Conservation (phyloP, 176 grass and related monocot genomes). For the Hordeum marinum region DNA sequence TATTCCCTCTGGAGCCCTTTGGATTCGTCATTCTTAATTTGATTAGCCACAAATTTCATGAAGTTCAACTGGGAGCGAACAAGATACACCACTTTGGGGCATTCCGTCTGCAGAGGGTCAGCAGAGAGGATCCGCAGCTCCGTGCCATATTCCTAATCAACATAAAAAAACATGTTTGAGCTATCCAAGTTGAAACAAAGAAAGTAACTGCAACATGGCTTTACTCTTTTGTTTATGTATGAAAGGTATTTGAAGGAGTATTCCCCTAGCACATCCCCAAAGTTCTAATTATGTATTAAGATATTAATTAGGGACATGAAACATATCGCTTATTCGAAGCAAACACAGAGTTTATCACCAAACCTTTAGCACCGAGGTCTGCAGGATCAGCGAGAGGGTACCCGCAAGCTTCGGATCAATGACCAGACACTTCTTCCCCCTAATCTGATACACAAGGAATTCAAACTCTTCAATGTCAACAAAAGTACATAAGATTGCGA, state of each 20-base stretch:
- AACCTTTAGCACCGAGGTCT: slow-evolving; percentile 75
- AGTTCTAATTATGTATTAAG: background rate
- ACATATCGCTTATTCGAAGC: background rate
- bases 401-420: slow-evolving; percentile 85
- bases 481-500: background rate
- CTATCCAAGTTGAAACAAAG: background rate
- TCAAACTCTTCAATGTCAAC: background rate
- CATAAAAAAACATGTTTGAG: slow-evolving; percentile 8
- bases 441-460: slow-evolving; percentile 41
- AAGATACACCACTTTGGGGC: slow-evolving; percentile 70
- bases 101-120: slow-evolving; percentile 74
- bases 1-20: slow-evolving; percentile 89
- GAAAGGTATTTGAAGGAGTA: background rate
- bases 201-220: background rate
- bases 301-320: background rate
- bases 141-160: slow-evolving; percentile 63
- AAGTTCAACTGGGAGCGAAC: slow-evolving; percentile 62
- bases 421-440: slow-evolving; percentile 77
- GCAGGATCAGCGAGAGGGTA: slow-evolving; percentile 62
- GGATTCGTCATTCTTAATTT: slow-evolving; percentile 62
- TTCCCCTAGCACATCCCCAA: background rate
- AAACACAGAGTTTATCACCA: background rate
- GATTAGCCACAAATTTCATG: slow-evolving; percentile 68
- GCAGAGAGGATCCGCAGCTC: slow-evolving; percentile 70
- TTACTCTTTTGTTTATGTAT: background rate